Evolutionary conservation across 1,284 basidiomycete species (phyloP).

Genomic region (Ustilago crameri): DNA sequence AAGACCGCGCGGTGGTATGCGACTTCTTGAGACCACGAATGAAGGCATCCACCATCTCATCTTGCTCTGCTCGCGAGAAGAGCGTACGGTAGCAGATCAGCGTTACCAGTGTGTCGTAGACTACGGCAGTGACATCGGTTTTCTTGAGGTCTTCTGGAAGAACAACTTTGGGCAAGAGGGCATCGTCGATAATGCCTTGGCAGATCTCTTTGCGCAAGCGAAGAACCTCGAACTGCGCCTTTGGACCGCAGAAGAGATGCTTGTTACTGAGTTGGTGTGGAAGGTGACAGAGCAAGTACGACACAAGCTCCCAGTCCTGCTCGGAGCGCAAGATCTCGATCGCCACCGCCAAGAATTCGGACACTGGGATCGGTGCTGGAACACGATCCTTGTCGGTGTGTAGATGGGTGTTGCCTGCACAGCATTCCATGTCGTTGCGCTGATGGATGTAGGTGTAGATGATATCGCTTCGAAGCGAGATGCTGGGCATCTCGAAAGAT

Average conservation of each 20-base stretch:
- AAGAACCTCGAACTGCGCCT: slow-evolving; percentile 76
- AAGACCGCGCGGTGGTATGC: slow-evolving; percentile 87
- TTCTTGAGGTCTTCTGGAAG: slow-evolving; percentile 71
- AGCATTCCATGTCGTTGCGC: slow-evolving; percentile 70
- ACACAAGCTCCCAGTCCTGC: slow-evolving; percentile 91
- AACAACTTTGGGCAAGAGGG: slow-evolving; percentile 75
- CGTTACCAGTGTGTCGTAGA: slow-evolving; percentile 87
- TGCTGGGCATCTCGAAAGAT: slow-evolving; percentile 74
- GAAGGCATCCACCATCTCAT: slow-evolving; percentile 84
- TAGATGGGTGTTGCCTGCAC: slow-evolving; percentile 52
- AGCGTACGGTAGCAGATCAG: slow-evolving; percentile 87
- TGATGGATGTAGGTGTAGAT: slow-evolving; percentile 68
- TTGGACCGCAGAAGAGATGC: slow-evolving; percentile 92
- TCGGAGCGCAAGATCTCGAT: slow-evolving; percentile 80
- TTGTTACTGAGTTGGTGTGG: slow-evolving; percentile 94
- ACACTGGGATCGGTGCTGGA: slow-evolving; percentile 76
- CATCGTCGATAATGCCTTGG: slow-evolving; percentile 74
- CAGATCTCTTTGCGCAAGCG: slow-evolving; percentile 79
- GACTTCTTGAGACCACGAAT: slow-evolving; percentile 79
- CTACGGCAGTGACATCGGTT: slow-evolving; percentile 85
- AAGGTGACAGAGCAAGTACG: slow-evolving; percentile 89
- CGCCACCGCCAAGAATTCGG: slow-evolving; percentile 79
- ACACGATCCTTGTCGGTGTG: slow-evolving; percentile 41
- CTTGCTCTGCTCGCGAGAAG: slow-evolving; percentile 76
- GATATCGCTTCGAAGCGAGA: slow-evolving; percentile 71